Conservation (phyloP, 2,329 filamentous ascomycete genomes). For the Lachnellula hyalina region DNA sequence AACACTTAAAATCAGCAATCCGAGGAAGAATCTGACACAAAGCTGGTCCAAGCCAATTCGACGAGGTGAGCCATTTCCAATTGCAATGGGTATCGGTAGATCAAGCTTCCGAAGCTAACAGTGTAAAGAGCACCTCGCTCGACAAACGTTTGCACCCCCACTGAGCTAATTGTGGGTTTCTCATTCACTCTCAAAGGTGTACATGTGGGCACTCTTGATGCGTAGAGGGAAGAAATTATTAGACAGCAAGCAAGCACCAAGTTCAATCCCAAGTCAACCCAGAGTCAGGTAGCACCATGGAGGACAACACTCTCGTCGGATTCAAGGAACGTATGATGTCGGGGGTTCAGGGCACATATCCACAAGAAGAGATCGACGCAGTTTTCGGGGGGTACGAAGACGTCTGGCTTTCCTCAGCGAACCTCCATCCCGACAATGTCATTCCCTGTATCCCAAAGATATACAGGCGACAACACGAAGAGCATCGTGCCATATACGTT, state of each 20-base stretch:
- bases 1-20: too few species aligned
- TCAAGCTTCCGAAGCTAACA: too few species aligned
- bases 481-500: slow-evolving; percentile 21
- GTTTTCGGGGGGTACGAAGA: slow-evolving; percentile 6
- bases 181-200: too few species aligned
- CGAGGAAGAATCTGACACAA: too few species aligned
- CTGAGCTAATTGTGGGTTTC: too few species aligned
- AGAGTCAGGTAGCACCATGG: background rate
- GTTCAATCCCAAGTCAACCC: background rate
- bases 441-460: slow-evolving; percentile 18
- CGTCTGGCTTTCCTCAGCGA: slow-evolving; percentile 12
- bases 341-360: background rate
- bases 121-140: too few species aligned
- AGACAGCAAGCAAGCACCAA: background rate
- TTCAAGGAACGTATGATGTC: background rate
- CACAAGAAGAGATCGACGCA: background rate
- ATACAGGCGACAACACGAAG: slow-evolving; percentile 13
- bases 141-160: too few species aligned
- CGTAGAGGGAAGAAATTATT: background rate
- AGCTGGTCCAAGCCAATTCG: too few species aligned
- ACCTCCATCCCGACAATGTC: background rate
- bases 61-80: too few species aligned
- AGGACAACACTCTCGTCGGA: background rate
- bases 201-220: too few species aligned
- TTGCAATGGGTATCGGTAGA: too few species aligned